Evolutionary conservation across 2,329 filamentous ascomycete genomes (phyloP).

Genomic region (Lachnellula willkommii): DNA sequence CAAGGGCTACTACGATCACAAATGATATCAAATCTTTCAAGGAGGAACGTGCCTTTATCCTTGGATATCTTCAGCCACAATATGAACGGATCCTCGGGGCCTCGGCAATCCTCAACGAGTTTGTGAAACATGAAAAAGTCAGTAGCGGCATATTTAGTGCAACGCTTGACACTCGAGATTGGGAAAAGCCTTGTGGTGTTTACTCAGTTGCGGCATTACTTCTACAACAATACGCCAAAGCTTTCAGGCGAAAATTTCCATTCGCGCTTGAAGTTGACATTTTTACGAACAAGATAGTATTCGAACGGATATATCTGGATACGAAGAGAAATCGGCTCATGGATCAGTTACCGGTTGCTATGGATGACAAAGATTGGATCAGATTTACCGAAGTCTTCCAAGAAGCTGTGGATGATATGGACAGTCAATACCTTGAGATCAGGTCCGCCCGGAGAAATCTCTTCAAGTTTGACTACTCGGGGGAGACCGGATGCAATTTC

Average conservation of each 20-base stretch:
- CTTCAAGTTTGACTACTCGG: neutral
- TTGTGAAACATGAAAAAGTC: neutral
- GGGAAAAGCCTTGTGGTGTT: neutral
- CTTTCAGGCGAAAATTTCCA: neutral
- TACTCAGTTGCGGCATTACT: neutral
- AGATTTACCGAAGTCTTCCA: neutral
- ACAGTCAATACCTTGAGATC: conserved; percentile 9
- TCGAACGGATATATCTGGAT: neutral
- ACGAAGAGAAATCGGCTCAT: neutral
- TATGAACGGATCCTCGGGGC: neutral
- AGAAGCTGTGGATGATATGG: conserved; percentile 8
- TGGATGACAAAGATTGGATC: neutral
- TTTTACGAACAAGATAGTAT: neutral
- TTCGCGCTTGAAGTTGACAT: neutral
- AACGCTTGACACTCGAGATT: neutral
- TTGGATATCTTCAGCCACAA: neutral
- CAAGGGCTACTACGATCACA: neutral
- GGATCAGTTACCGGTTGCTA: neutral
- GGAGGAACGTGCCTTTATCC: neutral
- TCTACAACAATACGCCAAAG: neutral
- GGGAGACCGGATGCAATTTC: neutral
- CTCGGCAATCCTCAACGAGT: neutral
- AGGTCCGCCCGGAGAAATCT: neutral
- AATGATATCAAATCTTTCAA: neutral
- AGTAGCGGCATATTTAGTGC: neutral